phyloP scores from a whole-genome alignment of 192 early-diverging fungal species.

The Podila clonocystis region DNA sequence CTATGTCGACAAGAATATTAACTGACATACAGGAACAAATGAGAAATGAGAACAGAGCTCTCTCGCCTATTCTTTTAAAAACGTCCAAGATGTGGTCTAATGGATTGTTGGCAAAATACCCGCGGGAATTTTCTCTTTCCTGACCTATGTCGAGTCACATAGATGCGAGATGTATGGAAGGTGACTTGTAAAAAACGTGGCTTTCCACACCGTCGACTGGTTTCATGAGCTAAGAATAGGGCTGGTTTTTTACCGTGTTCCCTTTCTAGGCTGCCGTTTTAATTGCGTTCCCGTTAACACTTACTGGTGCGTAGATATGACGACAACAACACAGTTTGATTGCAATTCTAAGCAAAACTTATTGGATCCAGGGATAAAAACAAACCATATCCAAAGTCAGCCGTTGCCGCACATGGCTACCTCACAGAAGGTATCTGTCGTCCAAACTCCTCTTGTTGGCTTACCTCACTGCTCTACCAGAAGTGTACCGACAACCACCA shows the following conservation, averaged over 20 bases:
- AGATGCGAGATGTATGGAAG: not conserved
- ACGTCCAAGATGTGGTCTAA: too few species aligned
- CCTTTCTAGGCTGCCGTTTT: not conserved
- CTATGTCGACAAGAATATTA: too few species aligned
- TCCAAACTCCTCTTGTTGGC: too few species aligned
- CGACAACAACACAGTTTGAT: not conserved
- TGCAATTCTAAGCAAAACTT: too few species aligned
- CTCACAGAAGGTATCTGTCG: too few species aligned
- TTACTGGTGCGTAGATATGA: not conserved
- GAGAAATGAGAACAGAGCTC: not conserved
- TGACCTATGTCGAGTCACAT: not conserved
- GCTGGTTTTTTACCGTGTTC: not conserved
- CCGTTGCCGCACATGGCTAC: not conserved
- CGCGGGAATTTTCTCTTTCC: not conserved
- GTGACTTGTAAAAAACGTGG: not conserved
- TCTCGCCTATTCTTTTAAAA: too few species aligned
- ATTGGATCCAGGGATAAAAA: too few species aligned
- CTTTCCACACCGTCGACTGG: not conserved
- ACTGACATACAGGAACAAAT: not conserved
- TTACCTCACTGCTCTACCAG: too few species aligned
- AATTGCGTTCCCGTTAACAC: not conserved
- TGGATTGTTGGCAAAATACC: too few species aligned
- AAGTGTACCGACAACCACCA: too few species aligned
- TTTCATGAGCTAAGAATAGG: not conserved
- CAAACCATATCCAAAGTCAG: too few species aligned